A percentile compares a stretch with the other conserved stretches of the same genome.
Conservation (phyloP, 805 yeast species). For the Priceomyces carsonii region DNA sequence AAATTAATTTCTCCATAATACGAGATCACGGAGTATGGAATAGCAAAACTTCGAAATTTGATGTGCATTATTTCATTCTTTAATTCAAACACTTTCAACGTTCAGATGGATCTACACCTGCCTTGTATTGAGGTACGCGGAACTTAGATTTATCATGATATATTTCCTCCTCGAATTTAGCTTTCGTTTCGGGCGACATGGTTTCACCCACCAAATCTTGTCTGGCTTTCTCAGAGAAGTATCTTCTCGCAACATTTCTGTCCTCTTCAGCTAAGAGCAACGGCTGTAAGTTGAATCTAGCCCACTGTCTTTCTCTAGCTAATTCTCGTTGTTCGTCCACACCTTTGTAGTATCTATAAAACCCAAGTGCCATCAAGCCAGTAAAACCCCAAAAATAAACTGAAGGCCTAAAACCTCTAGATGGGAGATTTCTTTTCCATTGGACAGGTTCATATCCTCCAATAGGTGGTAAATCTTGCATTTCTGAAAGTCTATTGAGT, state of each 20-base stretch:
- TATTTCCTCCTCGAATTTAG: slow-evolving; percentile 43
- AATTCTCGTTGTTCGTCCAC: slow-evolving; percentile 77
- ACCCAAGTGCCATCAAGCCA: slow-evolving; percentile 69
- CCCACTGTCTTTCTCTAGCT: slow-evolving; percentile 74
- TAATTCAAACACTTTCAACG: too few species aligned
- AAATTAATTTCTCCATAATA: too few species aligned
- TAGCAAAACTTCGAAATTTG: too few species aligned
- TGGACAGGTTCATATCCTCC: slow-evolving; percentile 86
- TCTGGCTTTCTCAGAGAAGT: slow-evolving; percentile 61
- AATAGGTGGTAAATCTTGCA: slow-evolving; percentile 85
- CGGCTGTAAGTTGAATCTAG: slow-evolving; percentile 72
- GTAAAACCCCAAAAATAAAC: slow-evolving; percentile 66
- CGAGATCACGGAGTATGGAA: too few species aligned
- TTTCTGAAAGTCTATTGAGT: slow-evolving; percentile 8
- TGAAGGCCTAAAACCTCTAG: slow-evolving; percentile 81
- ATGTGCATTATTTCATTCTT: too few species aligned
- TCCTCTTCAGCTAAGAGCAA: slow-evolving; percentile 80
- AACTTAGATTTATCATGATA: slow-evolving; percentile 46
- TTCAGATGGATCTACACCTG: slow-evolving; percentile 39
- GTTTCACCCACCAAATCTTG: slow-evolving; percentile 54
- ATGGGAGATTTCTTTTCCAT: slow-evolving; percentile 85
- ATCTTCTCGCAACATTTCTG: slow-evolving; percentile 73
- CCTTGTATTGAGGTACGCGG: slow-evolving; percentile 44
- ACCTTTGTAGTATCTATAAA: slow-evolving; percentile 63
- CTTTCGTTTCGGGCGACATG: slow-evolving; percentile 39